Conservation (phyloP, 2,329 filamentous ascomycete species). For the Xylaria sp. region DNA sequence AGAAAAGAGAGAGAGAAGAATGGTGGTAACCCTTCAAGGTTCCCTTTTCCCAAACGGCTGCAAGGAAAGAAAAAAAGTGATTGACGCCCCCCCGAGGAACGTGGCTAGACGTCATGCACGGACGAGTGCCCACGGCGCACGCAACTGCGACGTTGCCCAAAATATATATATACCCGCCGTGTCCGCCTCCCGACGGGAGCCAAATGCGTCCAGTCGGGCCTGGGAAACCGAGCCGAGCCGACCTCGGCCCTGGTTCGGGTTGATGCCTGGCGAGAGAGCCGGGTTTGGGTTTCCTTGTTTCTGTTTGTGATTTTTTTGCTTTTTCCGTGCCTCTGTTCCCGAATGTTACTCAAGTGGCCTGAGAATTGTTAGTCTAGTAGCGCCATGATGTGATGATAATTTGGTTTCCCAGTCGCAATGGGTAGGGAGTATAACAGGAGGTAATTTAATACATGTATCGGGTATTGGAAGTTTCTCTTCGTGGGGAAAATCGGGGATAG, state of each 20-base stretch:
- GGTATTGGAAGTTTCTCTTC: neutral
- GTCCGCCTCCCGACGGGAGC: neutral
- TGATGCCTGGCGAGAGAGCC: constrained; percentile 20
- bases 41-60: too few species aligned
- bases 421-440: neutral
- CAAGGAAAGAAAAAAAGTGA: too few species aligned
- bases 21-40: too few species aligned
- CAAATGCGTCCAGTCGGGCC: constrained; percentile 28
- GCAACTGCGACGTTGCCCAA: constrained; percentile 28
- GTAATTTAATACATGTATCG: neutral
- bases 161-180: constrained; percentile 22
- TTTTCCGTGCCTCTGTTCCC: neutral
- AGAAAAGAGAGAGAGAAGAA: neutral
- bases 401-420: too few species aligned
- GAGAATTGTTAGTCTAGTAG: too few species aligned
- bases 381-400: too few species aligned
- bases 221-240: constrained; percentile 33
- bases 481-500: neutral
- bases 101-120: constrained; percentile 36
- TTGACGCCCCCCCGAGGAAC: constrained; percentile 22
- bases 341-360: too few species aligned
- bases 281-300: neutral
- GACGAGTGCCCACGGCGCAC: neutral
- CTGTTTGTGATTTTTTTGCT: neutral
- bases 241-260: constrained; percentile 22